Evolutionary conservation across 129 eudicot species (phyloP).

Genomic region (Saposhnikovia divaricata): DNA sequence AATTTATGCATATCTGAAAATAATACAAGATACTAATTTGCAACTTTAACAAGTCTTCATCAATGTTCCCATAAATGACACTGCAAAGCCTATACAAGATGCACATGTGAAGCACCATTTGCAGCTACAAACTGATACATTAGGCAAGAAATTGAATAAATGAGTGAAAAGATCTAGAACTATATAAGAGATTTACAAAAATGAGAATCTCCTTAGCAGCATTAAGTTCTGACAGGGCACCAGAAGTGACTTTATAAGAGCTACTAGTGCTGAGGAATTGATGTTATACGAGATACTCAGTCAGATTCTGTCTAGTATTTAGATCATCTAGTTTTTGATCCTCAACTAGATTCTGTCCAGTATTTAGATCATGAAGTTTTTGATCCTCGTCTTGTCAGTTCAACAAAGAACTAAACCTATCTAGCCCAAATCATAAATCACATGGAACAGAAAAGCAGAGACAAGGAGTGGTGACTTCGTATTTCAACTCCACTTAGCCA

Average conservation of each 20-base stretch:
- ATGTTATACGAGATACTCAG: not conserved
- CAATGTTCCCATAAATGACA: not conserved
- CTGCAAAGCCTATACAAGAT: not conserved
- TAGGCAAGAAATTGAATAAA: not conserved
- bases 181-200: not conserved
- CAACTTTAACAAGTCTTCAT: not conserved
- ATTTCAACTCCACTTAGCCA: not conserved
- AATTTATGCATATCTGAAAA: not conserved
- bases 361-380: not conserved
- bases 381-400: not conserved
- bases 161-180: not conserved
- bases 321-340: not conserved
- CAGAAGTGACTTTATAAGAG: not conserved
- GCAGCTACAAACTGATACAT: not conserved
- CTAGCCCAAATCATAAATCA: not conserved
- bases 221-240: not conserved
- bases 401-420: not conserved
- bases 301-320: not conserved
- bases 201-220: not conserved
- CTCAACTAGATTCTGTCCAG: not conserved
- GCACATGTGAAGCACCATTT: not conserved
- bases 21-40: not conserved
- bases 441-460: not conserved
- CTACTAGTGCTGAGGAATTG: not conserved
- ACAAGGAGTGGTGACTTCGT: not conserved